phyloP scores from a whole-genome alignment of 352 stramenopile species.

The Phytophthora pinifolia region DNA sequence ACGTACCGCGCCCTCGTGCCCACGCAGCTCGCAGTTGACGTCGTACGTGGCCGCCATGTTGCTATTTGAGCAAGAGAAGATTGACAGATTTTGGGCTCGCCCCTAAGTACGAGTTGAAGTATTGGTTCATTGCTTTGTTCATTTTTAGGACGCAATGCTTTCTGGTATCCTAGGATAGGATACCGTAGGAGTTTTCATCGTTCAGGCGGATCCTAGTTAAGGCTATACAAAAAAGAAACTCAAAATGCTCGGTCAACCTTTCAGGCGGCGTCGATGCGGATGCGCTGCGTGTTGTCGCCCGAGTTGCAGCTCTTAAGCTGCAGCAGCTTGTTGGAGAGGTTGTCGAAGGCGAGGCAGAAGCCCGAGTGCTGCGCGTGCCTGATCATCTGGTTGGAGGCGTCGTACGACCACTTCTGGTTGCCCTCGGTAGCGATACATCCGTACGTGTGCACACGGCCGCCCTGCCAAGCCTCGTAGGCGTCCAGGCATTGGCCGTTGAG shows the following conservation, averaged over 20 bases:
- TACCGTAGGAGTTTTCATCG: no score
- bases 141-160: no score
- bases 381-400: constrained; percentile 39
- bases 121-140: no score
- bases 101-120: constrained; percentile 7
- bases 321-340: constrained; percentile 40
- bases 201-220: no score
- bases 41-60: constrained; percentile 26
- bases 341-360: constrained; percentile 57
- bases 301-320: constrained; percentile 51
- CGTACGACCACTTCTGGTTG: constrained; percentile 68
- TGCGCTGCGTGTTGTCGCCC: constrained; percentile 45
- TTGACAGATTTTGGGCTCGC: background rate
- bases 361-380: constrained; percentile 48
- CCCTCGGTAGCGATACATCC: constrained; percentile 44
- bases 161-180: no score
- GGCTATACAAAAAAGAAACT: no score
- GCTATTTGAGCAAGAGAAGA: constrained; percentile 8
- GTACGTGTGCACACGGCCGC: constrained; percentile 61
- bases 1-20: constrained; percentile 79
- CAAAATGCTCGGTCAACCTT: no score
- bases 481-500: constrained; percentile 58
- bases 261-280: constrained; percentile 27
- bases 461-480: constrained; percentile 55
- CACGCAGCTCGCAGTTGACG: constrained; percentile 57